phyloP scores from a whole-genome alignment of 2,329 filamentous ascomycete genomes.

The Neonectria sp. region DNA sequence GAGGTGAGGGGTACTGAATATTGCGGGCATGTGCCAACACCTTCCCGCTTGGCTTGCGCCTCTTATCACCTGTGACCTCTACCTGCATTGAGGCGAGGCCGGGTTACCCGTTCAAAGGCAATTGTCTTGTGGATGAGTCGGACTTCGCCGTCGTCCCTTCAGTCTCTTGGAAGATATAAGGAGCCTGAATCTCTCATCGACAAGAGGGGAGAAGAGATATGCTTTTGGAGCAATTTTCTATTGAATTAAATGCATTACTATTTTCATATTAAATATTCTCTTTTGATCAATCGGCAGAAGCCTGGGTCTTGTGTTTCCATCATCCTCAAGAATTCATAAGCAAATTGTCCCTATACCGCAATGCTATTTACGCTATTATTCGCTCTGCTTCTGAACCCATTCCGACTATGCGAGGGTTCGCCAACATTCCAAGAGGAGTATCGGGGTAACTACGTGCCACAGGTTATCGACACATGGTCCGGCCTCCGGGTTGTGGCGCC shows the following conservation, averaged over 20 bases:
- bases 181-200: background rate
- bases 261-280: too few species aligned
- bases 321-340: background rate
- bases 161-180: background rate
- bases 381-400: background rate
- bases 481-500: constrained; percentile 1
- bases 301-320: background rate
- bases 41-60: background rate
- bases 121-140: background rate
- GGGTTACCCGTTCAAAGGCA: background rate
- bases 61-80: background rate
- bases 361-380: background rate
- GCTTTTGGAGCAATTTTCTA: background rate
- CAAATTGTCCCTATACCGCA: background rate
- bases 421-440: constrained; percentile 2
- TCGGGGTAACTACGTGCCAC: background rate
- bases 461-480: background rate
- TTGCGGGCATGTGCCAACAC: background rate
- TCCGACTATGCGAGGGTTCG: background rate
- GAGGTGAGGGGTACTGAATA: background rate
- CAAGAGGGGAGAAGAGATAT: background rate
- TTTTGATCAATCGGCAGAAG: background rate
- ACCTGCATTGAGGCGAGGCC: background rate
- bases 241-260: background rate
- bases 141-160: background rate